Conservation (phyloP, 257 asterid genomes). For the Pogostemon cablin region DNA sequence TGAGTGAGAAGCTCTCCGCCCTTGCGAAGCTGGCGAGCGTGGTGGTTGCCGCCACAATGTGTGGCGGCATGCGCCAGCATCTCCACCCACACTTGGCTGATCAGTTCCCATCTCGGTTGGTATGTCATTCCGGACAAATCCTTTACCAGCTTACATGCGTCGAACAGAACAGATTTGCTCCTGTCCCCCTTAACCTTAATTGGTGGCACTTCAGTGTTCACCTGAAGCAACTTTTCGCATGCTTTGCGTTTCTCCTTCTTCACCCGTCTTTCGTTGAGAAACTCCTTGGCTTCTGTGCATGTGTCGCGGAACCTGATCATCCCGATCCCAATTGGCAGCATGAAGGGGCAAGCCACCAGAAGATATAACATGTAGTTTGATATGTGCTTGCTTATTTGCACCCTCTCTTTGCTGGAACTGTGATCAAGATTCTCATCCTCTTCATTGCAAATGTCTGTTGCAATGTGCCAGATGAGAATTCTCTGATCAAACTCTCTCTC, state of each 20-base stretch:
- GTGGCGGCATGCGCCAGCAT: conserved; percentile 54
- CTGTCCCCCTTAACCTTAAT: conserved; percentile 60
- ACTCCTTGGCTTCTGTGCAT: conserved; percentile 51
- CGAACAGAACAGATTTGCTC: conserved; percentile 61
- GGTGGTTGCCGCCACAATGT: conserved; percentile 53
- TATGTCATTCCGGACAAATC: neutral
- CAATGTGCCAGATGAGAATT: conserved; percentile 55
- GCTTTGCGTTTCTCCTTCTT: conserved; percentile 24
- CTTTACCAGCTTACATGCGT: conserved; percentile 54
- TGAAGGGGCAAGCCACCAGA: conserved; percentile 47
- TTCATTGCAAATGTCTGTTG: conserved; percentile 56
- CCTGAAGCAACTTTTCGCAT: conserved; percentile 40
- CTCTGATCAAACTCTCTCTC: conserved; percentile 47
- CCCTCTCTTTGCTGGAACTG: conserved; percentile 9
- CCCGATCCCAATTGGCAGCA: conserved; percentile 63
- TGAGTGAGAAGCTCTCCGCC: conserved; percentile 69
- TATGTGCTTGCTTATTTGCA: conserved; percentile 41
- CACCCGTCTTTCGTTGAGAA: conserved; percentile 34
- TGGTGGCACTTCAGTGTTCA: conserved; percentile 48
- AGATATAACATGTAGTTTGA: conserved; percentile 63
- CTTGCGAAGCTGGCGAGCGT: conserved; percentile 58
- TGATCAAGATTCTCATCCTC: neutral
- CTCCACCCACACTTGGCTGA: conserved; percentile 55
- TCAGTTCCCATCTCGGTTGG: conserved; percentile 32
- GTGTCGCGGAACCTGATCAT: conserved; percentile 56